Evolutionary conservation across 768 basidiomycete genomes (phyloP), one percentile per base, ranked within the genome.

Genomic region (Pleurotus eryngii): DNA sequence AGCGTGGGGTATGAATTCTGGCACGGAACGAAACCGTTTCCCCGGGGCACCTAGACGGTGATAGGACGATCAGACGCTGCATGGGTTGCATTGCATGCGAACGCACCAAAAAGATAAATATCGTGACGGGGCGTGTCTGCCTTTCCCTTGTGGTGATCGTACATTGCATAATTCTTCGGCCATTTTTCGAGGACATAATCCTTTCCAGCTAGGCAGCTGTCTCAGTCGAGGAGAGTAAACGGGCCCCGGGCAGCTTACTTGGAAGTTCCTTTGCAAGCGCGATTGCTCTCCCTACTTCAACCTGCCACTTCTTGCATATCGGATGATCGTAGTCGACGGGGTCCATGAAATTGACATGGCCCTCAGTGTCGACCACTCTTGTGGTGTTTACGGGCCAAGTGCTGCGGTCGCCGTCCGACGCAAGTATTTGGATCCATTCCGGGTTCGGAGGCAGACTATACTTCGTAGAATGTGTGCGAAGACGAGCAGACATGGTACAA

Each of bases 1-100:
- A 2, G 89, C 89, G 63, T 95, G 92, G 3, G 91, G 90, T 47
- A 88, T 81, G 67, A 94, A 92, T 66, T 95, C 92, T 48, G 87
- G 87, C n/a, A 85, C 75, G 11, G 91, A 92, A 43, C 92, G 87
- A 69, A 92, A 94, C 35, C 75, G 73, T 42, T 67, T 68, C 55
- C 74, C 80, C 27, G 71, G 73, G 40, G 76, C 70, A 2, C 85
- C 85, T 71, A 72, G 8, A 9, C 30, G 70, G 56, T 26, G 24
- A 26, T 26, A 26, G 4, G 24, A 20, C 58, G 24, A 50, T 39
- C 17, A 17, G 49, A 27, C 38, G 55, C 35, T 37, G 37, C 35
- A 38, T n/a, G 11, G 24, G 37, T 54, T 49, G 54, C 61, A 39
- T 55, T 37, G 26, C 2, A 56, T 14, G 46, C n/a, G 61, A 45